Evolutionary conservation across 2,329 filamentous ascomycete genomes (phyloP).

Genomic region (Cladosporium sp.): DNA sequence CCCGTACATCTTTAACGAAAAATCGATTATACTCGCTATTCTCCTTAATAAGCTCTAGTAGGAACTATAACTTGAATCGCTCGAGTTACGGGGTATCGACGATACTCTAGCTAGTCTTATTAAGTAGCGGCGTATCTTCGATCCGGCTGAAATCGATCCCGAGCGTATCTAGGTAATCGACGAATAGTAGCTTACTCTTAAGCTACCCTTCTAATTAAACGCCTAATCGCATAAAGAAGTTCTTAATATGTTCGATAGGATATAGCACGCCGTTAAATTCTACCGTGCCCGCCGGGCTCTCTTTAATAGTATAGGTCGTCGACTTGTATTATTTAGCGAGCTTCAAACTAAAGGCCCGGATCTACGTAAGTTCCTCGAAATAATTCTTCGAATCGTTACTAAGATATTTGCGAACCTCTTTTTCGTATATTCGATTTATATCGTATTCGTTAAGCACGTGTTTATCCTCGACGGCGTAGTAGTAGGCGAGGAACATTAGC

Average conservation of each 20-base stretch:
- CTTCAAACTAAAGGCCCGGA: neutral
- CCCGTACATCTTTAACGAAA: neutral
- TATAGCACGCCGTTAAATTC: neutral
- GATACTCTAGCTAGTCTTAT: neutral
- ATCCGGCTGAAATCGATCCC: neutral
- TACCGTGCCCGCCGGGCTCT: neutral
- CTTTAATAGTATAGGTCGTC: neutral
- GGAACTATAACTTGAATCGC: neutral
- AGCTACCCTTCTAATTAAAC: neutral
- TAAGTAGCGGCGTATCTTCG: neutral
- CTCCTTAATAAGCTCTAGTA: neutral
- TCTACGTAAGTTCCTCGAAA: neutral
- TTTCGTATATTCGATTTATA: neutral
- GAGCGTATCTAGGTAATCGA: neutral
- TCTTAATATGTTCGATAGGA: neutral
- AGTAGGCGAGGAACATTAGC: neutral
- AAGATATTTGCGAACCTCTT: neutral
- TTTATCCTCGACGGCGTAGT: neutral
- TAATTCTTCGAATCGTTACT: neutral
- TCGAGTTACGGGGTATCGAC: neutral
- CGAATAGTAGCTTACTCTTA: neutral
- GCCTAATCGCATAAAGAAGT: neutral
- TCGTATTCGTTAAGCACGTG: neutral
- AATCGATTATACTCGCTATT: neutral
- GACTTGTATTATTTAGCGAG: neutral